Evolutionary conservation across 495 filamentous ascomycete genomes (phyloP).

Genomic region (Neohortaea acidophila): DNA sequence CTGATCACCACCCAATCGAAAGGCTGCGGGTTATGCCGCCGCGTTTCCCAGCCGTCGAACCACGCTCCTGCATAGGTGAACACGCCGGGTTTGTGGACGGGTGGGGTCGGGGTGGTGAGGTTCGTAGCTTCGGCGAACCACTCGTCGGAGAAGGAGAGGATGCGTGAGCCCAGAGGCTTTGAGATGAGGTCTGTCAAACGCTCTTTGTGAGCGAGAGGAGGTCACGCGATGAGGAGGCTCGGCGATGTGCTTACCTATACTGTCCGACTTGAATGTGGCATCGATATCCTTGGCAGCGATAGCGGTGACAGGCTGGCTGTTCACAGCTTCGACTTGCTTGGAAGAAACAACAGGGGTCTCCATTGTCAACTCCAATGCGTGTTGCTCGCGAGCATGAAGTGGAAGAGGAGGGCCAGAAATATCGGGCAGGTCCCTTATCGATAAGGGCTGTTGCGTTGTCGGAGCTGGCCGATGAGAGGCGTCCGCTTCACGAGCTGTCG

Average conservation of each 20-base stretch:
- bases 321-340: conserved; percentile 16
- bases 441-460: not conserved
- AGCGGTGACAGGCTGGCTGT: conserved; percentile 8
- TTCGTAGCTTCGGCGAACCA: conserved; percentile 78
- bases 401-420: too few relatives aligned
- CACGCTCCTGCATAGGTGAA: conserved; percentile 78
- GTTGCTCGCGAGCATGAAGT: not conserved
- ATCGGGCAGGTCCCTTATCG: too few relatives aligned
- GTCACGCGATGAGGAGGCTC: not conserved
- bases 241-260: conserved; percentile 43
- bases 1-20: conserved; percentile 77
- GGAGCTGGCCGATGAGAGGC: conserved; percentile 9
- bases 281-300: conserved; percentile 42
- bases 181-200: conserved; percentile 55
- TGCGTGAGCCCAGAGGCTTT: conserved; percentile 50
- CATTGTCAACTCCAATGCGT: conserved; percentile 13
- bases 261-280: conserved; percentile 50
- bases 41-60: conserved; percentile 94
- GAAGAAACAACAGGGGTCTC: conserved; percentile 19
- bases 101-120: conserved; percentile 57
- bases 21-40: conserved; percentile 62
- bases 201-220: conserved; percentile 10
- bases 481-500: conserved; percentile 9
- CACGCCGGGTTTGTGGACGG: conserved; percentile 62
- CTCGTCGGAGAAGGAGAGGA: conserved; percentile 70